phyloP scores from a whole-genome alignment of 148 eudicot genomes.

The Arbutus unedo region DNA sequence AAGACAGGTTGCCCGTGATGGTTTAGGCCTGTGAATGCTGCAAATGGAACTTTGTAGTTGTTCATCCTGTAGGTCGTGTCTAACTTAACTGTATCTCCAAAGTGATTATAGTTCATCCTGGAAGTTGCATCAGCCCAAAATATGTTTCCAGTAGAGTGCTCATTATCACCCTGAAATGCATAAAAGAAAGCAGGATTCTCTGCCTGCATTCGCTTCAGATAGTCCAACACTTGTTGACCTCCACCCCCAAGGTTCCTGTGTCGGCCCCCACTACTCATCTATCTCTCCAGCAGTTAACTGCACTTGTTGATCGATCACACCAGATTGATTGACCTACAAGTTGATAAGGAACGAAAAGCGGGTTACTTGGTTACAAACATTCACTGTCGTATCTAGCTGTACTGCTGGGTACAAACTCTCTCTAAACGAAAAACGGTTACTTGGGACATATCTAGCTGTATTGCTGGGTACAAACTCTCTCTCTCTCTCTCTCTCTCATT shows the following conservation, averaged over 20 bases:
- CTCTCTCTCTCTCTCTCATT: no score
- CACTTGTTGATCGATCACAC: background rate
- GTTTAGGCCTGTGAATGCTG: conserved; percentile 25
- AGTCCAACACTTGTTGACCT: conserved; percentile 23
- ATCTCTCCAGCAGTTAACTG: conserved; percentile 8
- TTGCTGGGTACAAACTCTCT: no score
- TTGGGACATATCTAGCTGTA: no score
- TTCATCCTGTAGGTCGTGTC: conserved; percentile 25
- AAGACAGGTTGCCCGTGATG: conserved; percentile 29
- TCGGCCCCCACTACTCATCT: conserved; percentile 26
- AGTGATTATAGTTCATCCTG: conserved; percentile 26
- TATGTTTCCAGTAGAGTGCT: conserved; percentile 20
- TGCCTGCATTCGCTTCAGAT: conserved; percentile 27
- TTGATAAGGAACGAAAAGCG: background rate
- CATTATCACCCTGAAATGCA: conserved; percentile 25
- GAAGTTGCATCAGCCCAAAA: conserved; percentile 32
- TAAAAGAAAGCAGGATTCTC: conserved; percentile 30
- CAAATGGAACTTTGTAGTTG: conserved; percentile 27
- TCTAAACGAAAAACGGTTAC: no score
- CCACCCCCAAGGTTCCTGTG: conserved; percentile 22
- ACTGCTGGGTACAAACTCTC: no score
- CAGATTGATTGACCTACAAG: conserved; percentile 5
- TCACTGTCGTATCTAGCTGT: no score
- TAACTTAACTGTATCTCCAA: conserved; percentile 28
- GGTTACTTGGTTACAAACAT: no score